These are phyloP conservation scores for Emiliania huxleyi DNA, from an alignment of 78 protist genomes.

Conservation along the genomic window DNA sequence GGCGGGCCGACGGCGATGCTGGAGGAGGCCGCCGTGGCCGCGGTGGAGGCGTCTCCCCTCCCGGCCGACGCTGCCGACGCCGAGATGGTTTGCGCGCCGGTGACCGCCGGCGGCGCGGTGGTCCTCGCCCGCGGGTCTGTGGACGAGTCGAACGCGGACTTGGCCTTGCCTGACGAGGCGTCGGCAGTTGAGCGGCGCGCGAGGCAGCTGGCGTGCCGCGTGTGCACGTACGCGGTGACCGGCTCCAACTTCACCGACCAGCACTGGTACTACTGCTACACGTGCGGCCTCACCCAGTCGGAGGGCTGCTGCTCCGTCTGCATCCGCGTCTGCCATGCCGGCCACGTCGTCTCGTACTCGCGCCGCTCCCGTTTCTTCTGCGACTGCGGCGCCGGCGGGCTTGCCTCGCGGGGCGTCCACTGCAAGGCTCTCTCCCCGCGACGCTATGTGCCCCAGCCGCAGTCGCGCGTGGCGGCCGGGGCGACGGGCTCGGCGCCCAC, in stretches of 20 bases:
- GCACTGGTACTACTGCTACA: slow-evolving; percentile 83
- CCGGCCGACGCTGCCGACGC: too few relatives aligned
- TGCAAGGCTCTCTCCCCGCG: slow-evolving; percentile 1
- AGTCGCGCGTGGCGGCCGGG: too few relatives aligned
- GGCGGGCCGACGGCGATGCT: too few relatives aligned
- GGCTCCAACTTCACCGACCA: slow-evolving; percentile 47
- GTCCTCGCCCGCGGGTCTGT: not conserved
- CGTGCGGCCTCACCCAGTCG: slow-evolving; percentile 65
- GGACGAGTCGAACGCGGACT: too few relatives aligned
- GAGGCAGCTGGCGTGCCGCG: not conserved
- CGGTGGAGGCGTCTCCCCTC: too few relatives aligned
- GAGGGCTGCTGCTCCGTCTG: slow-evolving; percentile 84
- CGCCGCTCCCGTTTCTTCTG: slow-evolving; percentile 77
- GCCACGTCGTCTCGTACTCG: slow-evolving; percentile 74
- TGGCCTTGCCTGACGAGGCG: not conserved
- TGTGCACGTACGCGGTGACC: slow-evolving; percentile 48
- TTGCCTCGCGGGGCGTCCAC: slow-evolving; percentile 17
- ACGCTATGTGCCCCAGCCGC: too few relatives aligned
- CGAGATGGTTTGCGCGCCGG: not conserved
- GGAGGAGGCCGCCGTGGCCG: too few relatives aligned
- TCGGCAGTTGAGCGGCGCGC: not conserved
- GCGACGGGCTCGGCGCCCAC: too few relatives aligned
- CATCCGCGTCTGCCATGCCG: slow-evolving; percentile 71
- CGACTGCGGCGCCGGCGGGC: slow-evolving; percentile 82
- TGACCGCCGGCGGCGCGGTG: not conserved